Evolutionary conservation across 163 green algal genomes (phyloP).

Genomic region (Scenedesmus sp.): DNA sequence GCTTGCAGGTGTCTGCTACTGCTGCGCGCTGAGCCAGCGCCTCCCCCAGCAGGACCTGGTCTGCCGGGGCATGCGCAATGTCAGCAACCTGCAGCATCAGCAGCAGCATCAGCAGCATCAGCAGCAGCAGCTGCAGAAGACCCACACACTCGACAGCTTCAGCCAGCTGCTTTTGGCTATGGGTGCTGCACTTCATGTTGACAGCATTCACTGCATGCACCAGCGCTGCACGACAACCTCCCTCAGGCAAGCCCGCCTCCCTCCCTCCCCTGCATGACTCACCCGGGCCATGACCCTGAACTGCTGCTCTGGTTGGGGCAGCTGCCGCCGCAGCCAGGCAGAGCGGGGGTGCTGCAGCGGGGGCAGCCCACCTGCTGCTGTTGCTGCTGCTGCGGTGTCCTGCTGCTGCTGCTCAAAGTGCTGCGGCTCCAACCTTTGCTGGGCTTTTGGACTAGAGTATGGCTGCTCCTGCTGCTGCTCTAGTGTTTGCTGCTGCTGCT

Average conservation of each 20-base stretch:
- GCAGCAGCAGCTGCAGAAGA: not conserved
- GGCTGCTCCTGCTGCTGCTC: slow-evolving; percentile 6
- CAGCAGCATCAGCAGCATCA: not conserved
- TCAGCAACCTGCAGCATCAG: slow-evolving; percentile 51
- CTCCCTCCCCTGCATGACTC: not conserved
- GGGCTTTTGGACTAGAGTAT: not conserved
- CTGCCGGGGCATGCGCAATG: slow-evolving; percentile 44
- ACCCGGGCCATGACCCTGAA: slow-evolving; percentile 65
- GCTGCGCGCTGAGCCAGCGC: slow-evolving; percentile 24
- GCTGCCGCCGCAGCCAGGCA: slow-evolving; percentile 46
- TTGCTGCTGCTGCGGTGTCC: not conserved
- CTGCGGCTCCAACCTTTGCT: slow-evolving; percentile 23
- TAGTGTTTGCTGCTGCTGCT: slow-evolving; percentile 1
- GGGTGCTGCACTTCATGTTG: not conserved
- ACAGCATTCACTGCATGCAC: not conserved
- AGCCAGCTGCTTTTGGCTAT: not conserved
- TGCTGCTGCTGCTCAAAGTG: slow-evolving; percentile 20
- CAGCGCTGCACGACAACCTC: too few species aligned
- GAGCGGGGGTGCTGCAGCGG: slow-evolving; percentile 66
- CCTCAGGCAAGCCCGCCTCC: too few species aligned
- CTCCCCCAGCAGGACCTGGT: slow-evolving; percentile 31
- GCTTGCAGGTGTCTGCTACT: slow-evolving; percentile 40
- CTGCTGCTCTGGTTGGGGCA: slow-evolving; percentile 58
- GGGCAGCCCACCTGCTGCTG: not conserved
- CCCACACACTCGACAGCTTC: not conserved